Conservation (phyloP, 2,329 filamentous ascomycete species). For the Albifimbria verrucaria region DNA sequence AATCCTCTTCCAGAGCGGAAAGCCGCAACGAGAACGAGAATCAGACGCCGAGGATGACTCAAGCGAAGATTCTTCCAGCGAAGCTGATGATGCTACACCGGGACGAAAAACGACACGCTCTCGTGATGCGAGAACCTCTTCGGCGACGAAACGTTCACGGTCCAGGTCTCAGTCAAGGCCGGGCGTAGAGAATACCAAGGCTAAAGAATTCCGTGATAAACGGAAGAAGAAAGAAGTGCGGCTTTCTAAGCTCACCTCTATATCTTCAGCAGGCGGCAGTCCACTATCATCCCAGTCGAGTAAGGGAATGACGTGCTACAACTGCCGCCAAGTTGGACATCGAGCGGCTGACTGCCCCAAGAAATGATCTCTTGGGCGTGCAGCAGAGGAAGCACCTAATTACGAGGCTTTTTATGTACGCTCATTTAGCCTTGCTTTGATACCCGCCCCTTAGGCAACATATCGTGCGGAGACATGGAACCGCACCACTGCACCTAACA, state of each 20-base stretch:
- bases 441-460: too few relatives aligned
- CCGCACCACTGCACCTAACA: too few relatives aligned
- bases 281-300: conserved; percentile 16
- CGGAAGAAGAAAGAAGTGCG: conserved; percentile 65
- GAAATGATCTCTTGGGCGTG: too few relatives aligned
- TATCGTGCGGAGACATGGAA: too few relatives aligned
- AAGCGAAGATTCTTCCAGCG: conserved; percentile 21
- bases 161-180: conserved; percentile 28
- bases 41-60: conserved; percentile 19
- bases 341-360: conserved; percentile 53
- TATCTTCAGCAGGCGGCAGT: conserved; percentile 44
- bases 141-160: conserved; percentile 24
- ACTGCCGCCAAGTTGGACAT: conserved; percentile 61
- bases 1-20: conserved; percentile 11
- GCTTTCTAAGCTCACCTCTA: conserved; percentile 58
- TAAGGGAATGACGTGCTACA: conserved; percentile 48
- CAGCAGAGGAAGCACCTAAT: too few relatives aligned
- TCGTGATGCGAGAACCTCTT: conserved; percentile 14
- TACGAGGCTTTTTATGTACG: too few relatives aligned
- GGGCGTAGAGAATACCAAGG: conserved; percentile 23
- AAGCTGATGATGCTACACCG: conserved; percentile 17
- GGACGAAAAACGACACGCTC: conserved; percentile 19
- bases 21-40: conserved; percentile 10
- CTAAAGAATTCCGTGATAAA: conserved; percentile 53
- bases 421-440: too few relatives aligned